Conservation (phyloP, 305 asterid species). For the Solanum hybrid region DNA sequence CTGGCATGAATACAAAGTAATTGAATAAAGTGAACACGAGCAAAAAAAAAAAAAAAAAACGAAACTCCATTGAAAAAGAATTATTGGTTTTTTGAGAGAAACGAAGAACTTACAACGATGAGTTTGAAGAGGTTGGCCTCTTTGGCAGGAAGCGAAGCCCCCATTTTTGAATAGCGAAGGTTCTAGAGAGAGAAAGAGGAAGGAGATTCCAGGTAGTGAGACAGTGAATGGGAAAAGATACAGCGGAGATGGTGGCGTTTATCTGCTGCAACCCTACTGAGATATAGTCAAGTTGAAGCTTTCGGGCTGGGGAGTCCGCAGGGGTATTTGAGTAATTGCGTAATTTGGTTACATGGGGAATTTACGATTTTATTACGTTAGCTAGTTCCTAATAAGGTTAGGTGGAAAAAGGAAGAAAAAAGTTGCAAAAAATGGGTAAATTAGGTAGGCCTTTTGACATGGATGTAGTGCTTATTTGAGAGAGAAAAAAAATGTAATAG, state of each 20-base stretch:
- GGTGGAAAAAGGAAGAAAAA: neutral
- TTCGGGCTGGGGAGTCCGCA: neutral
- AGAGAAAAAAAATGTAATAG: too few species aligned
- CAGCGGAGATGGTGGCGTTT: constrained; percentile 39
- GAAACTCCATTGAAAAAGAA: neutral
- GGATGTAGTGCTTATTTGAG: neutral
- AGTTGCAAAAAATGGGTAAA: neutral
- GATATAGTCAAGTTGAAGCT: neutral
- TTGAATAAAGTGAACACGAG: neutral
- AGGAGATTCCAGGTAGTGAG: neutral
- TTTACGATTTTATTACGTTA: neutral
- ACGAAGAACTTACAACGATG: constrained; percentile 56
- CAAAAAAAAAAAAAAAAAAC: neutral
- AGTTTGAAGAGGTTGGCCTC: constrained; percentile 85
- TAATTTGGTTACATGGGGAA: neutral
- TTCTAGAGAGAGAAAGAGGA: constrained; percentile 1
- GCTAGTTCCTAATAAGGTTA: neutral
- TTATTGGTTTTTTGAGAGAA: neutral
- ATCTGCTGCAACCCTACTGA: constrained; percentile 64
- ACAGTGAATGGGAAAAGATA: constrained; percentile 8
- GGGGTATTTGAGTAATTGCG: neutral
- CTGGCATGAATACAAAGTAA: neutral
- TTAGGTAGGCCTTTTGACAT: neutral
- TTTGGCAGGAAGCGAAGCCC: constrained; percentile 75
- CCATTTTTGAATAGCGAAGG: constrained; percentile 42